Evolutionary conservation across 768 basidiomycete species (phyloP), one percentile per base, ranked within the genome.

Genomic region (Phaffia tasmanica): DNA sequence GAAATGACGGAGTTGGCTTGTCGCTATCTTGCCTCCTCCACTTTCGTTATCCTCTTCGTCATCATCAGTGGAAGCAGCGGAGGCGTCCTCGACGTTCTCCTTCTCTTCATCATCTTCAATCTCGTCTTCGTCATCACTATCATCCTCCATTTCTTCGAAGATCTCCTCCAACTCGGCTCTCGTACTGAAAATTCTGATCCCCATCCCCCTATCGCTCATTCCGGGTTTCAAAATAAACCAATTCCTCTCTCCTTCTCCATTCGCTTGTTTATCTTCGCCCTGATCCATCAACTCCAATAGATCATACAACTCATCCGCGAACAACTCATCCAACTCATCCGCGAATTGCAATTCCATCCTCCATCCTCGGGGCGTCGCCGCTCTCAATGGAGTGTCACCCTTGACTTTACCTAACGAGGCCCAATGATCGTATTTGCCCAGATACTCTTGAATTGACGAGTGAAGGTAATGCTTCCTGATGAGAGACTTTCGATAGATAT

Each of bases 201-300:
- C 95, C 81, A 90, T 89, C 16, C 92, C 95, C 59, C 90, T 83
- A 78, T 98, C 93, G 1, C 92, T 86, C 88, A 99, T 94, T 21
- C 91, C 89, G 56, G 95, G 93, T 78, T 99, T 99, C 61, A 99
- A 78, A 69, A 99, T 94, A 83, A 86, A 98, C 94, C 94, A 97
- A 59, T 71, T 79, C 51, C 63, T 62, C 9, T 71, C 59, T 29
- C 65, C 57, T 18, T 58, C 60, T 42, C 35, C 35, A 11, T 42
- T 42, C 11, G 35, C 35, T 42, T 42, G 35, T 42, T 11, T 42
- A 1, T 51, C 63, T 1, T 69, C 67, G 0, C 72, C 70, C 25
- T 21, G 11, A 25, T 74, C 74, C 32, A 71, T 73, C 42, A 74
- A 75, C 25, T 84, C 81, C 35, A 95, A 80, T 23, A 80, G 78